Percentiles rank a stretch among this genome's conserved stretches.
Conservation (phyloP, 73 alveolate species). For the Paramecium pentaurelia region DNA sequence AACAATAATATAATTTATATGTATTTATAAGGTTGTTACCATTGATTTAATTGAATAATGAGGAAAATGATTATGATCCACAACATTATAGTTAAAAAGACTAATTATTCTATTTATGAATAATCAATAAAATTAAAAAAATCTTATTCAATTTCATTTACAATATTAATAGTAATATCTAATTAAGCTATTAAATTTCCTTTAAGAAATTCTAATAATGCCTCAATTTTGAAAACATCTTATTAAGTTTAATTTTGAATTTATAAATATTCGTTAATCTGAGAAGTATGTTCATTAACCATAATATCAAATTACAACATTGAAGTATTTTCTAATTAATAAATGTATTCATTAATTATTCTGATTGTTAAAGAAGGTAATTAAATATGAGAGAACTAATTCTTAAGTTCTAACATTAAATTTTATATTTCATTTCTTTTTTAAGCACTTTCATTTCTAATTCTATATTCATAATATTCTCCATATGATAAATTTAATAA, state of each 20-base stretch:
- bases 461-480: neutral
- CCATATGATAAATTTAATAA: neutral
- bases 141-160: neutral
- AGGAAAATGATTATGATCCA: neutral
- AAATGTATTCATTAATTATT: neutral
- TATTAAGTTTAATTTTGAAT: neutral
- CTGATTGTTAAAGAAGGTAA: neutral
- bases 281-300: neutral
- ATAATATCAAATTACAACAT: neutral
- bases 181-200: neutral
- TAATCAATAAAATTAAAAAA: neutral
- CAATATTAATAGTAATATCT: neutral
- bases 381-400: neutral
- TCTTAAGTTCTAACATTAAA: neutral
- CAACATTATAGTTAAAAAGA: neutral
- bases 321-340: neutral
- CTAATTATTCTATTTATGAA: neutral
- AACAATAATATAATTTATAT: neutral
- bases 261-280: neutral
- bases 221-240: neutral
- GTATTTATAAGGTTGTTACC: neutral
- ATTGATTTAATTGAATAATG: neutral
- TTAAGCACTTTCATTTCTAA: neutral
- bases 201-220: neutral
- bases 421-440: neutral